Evolutionary conservation across 495 filamentous ascomycete species (phyloP), one percentile per base, ranked within the genome.

Genomic region (Physcia stellaris): DNA sequence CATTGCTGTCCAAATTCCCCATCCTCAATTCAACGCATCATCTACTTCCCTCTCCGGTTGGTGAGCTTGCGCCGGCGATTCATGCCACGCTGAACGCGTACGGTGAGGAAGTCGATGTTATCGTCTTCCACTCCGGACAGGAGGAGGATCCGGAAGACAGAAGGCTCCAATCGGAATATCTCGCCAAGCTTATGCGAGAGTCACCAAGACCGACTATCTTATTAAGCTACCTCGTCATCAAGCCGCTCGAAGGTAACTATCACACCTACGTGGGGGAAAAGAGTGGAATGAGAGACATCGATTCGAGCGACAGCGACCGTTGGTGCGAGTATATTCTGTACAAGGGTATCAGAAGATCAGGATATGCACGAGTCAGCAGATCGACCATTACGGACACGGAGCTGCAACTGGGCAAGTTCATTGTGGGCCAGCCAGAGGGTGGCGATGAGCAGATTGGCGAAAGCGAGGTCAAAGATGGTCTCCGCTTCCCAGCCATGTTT

Each of bases 261-360:
- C 92, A 96, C 57, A 94, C 77, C 1, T 96, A 94, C 51, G 92
- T 99, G 20, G 80, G 83, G 32, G 75, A 88, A 17, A 53, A 64
- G 32, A 88, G 80, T 41, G 80, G 83, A 16, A 99, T 99, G 92
- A 77, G 80, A 48, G 92, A 99, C 51, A 90, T 99, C 37, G 92
- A 99, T 49, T 71, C 77, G 6, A 79, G 67, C 11, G 92, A 99
- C 53, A 94, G 85, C 86, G 90, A 98, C 59, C 64, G 92, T 40
- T 99, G 92, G 92, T 99, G 92, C 62, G 90, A 99, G 65, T 99
- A 99, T 53, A 90, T 99, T 46, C 66, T 99, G 36, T 99, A 82
- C 66, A 94, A 95, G 64, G 79, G 78, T 9, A 57, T 99, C 36
- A 80, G 77, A 56, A 68, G 87, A 45, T 79, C 79, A 2, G 92